These are phyloP conservation scores for Mycena albidolilacea DNA, from an alignment of 768 basidiomycete species.

Conservation along the genomic window DNA sequence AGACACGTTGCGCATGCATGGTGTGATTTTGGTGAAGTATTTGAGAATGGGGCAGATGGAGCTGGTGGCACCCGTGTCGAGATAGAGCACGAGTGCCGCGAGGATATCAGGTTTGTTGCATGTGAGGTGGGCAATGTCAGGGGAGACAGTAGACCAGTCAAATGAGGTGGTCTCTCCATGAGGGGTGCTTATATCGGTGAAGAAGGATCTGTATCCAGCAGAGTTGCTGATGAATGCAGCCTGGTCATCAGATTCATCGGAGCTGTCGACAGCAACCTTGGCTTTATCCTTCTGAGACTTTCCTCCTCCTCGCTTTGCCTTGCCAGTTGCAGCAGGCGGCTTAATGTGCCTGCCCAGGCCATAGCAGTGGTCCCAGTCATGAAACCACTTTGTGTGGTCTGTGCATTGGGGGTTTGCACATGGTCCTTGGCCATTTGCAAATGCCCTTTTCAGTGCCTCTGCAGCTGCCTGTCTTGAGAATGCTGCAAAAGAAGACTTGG, in stretches of 20 bases:
- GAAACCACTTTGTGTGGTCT: too few species aligned
- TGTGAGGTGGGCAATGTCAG: too few species aligned
- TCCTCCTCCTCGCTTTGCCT: neutral
- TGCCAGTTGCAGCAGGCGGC: neutral
- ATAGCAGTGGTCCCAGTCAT: too few species aligned
- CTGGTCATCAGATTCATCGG: neutral
- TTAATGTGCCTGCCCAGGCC: neutral
- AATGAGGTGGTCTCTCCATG: too few species aligned
- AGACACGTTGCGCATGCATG: neutral
- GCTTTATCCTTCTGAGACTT: neutral
- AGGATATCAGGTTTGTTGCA: too few species aligned
- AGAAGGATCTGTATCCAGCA: neutral
- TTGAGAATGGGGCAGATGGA: too few species aligned
- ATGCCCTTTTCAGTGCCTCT: neutral
- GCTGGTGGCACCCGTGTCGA: too few species aligned
- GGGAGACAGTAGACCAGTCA: too few species aligned
- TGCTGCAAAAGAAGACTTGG: neutral
- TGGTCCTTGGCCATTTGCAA: slow-evolving; percentile 2
- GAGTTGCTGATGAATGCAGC: neutral
- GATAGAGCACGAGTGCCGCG: too few species aligned
- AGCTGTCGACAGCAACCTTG: slow-evolving; percentile 4
- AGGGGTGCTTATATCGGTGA: neutral
- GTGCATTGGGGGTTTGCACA: too few species aligned
- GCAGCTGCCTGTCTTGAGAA: neutral
- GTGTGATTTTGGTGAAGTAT: too few species aligned